Percentiles rank a stretch among this genome's conserved stretches.
phyloP scores from a whole-genome alignment of 2,329 filamentous ascomycete species.

The Teratosphaeria viscida region DNA sequence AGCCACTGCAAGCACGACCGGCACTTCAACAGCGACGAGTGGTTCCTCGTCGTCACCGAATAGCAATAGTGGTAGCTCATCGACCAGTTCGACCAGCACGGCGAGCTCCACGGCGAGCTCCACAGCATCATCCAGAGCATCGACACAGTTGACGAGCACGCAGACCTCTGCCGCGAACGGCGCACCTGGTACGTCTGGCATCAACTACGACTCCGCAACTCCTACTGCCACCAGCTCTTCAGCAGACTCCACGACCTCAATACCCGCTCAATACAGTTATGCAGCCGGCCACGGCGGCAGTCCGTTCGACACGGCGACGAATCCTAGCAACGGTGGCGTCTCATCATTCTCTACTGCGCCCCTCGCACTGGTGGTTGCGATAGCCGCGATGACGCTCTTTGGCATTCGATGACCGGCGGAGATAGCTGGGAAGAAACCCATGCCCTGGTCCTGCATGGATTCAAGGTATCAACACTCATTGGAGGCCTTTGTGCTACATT shows the following conservation, averaged over 20 bases:
- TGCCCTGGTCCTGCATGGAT: background rate
- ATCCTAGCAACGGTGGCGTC: background rate
- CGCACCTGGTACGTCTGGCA: background rate
- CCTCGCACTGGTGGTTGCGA: slow-evolving; percentile 1
- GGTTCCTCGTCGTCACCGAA: slow-evolving; percentile 1
- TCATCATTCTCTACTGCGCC: slow-evolving; percentile 3
- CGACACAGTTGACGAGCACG: background rate
- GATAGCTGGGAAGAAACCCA: background rate
- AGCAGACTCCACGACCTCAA: background rate
- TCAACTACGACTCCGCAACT: background rate
- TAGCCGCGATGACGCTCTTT: slow-evolving; percentile 4
- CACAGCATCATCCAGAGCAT: background rate
- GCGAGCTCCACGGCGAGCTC: slow-evolving; percentile 6
- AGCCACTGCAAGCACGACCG: slow-evolving; percentile 3
- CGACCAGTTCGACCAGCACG: slow-evolving; percentile 8
- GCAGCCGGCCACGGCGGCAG: slow-evolving; percentile 33
- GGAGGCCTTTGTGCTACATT: background rate
- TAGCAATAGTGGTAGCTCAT: slow-evolving; percentile 5
- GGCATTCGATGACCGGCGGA: background rate
- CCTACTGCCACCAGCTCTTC: background rate
- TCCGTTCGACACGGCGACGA: slow-evolving; percentile 29
- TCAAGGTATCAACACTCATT: background rate
- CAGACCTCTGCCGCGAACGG: background rate
- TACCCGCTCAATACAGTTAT: slow-evolving; percentile 14
- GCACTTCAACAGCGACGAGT: slow-evolving; percentile 2